phyloP scores from a whole-genome alignment of 164 flowering plant genomes.

The Platanus orientalis region DNA sequence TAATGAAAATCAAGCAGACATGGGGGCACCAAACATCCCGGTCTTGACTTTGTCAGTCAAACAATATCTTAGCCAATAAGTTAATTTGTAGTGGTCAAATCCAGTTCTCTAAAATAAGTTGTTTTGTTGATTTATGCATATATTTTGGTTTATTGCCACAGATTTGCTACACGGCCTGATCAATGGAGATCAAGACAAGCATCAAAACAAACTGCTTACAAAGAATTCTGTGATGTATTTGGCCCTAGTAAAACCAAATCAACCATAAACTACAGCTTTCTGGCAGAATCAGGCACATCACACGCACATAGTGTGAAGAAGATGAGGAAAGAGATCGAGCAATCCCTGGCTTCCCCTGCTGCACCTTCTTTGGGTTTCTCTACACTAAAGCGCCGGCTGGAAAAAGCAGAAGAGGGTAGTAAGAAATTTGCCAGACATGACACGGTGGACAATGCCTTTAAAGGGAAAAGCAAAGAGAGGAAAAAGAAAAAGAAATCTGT shows the following conservation, averaged over 20 bases:
- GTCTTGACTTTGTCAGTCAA: no score
- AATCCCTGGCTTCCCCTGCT: slow-evolving; percentile 19
- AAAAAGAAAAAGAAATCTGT: slow-evolving; percentile 10
- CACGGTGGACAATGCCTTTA: slow-evolving; percentile 15
- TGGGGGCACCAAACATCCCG: no score
- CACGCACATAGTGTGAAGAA: slow-evolving; percentile 35
- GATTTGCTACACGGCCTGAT: slow-evolving; percentile 60
- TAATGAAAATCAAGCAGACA: no score
- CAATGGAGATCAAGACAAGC: slow-evolving; percentile 74
- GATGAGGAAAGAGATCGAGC: slow-evolving; percentile 60
- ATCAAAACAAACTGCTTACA: slow-evolving; percentile 56
- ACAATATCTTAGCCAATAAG: no score
- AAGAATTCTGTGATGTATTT: slow-evolving; percentile 52
- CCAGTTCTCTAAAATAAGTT: no score
- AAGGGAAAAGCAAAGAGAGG: slow-evolving; percentile 21
- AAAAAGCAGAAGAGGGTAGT: slow-evolving; percentile 9
- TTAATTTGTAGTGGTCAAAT: no score
- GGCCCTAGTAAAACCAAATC: slow-evolving; percentile 39
- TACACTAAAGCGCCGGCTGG: slow-evolving; percentile 16
- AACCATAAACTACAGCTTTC: slow-evolving; percentile 26
- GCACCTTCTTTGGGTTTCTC: slow-evolving; percentile 17
- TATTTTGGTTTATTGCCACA: slow-evolving; percentile 20
- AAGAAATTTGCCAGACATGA: slow-evolving; percentile 15
- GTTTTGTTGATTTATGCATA: no score
- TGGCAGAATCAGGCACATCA: slow-evolving; percentile 22